These are phyloP conservation scores for Telfairia occidentalis DNA, from an alignment of 331 rosid species.

Conservation along the genomic window DNA sequence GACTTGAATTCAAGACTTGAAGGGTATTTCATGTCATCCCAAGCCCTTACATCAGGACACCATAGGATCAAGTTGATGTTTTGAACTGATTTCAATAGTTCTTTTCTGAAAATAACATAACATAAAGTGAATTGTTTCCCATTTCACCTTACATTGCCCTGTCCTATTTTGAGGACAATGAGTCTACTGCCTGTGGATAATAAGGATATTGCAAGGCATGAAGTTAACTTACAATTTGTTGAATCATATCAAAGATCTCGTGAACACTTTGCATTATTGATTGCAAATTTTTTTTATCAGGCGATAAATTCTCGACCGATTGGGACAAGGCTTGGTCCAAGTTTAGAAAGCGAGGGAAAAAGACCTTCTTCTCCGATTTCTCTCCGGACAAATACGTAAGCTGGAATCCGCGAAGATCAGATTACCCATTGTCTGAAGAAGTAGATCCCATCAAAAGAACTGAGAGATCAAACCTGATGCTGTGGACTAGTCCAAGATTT, in stretches of 20 bases:
- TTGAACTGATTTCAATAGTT: background rate
- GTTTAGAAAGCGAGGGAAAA: slow-evolving; percentile 64
- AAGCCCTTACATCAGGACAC: background rate
- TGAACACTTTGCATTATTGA: background rate
- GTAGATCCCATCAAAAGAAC: slow-evolving; percentile 82
- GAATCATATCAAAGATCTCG: background rate
- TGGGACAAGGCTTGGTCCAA: slow-evolving; percentile 94
- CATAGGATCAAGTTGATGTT: background rate
- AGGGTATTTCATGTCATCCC: background rate
- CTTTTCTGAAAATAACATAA: background rate
- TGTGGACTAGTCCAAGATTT: slow-evolving; percentile 83
- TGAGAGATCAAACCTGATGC: slow-evolving; percentile 71
- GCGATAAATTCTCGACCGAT: slow-evolving; percentile 63
- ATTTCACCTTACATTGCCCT: background rate
- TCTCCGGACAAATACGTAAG: slow-evolving; percentile 79
- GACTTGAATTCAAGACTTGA: background rate
- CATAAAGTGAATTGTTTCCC: background rate
- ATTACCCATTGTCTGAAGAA: slow-evolving; percentile 73
- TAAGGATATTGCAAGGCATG: background rate
- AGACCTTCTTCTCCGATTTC: slow-evolving; percentile 42
- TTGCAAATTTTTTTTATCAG: slow-evolving; percentile 19
- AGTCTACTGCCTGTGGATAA: background rate
- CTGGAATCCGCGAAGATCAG: slow-evolving; percentile 65
- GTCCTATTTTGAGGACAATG: background rate
- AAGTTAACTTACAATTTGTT: background rate